Evolutionary conservation across 176 grass and related monocot genomes (phyloP).

Genomic region (Paspalum notatum): DNA sequence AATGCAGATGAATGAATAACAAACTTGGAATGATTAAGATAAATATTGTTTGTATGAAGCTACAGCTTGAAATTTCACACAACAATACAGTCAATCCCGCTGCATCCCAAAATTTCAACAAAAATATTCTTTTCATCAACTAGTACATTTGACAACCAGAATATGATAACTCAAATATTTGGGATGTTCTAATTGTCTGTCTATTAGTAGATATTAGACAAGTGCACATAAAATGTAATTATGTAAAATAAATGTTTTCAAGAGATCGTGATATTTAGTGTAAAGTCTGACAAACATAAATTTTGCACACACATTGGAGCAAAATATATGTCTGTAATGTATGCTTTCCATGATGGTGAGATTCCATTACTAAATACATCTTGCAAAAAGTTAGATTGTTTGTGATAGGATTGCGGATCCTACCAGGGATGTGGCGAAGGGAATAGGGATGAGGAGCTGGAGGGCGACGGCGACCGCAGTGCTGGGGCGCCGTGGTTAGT

Average conservation of each 20-base stretch:
- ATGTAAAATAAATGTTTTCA: background rate
- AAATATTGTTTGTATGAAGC: background rate
- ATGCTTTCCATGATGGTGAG: background rate
- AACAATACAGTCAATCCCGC: background rate
- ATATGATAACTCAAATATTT: slow-evolving; percentile 7
- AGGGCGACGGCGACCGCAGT: no score
- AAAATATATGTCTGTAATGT: background rate
- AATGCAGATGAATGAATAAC: slow-evolving; percentile 1
- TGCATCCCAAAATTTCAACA: background rate
- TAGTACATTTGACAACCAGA: background rate
- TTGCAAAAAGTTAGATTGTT: background rate
- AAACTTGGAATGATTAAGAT: background rate
- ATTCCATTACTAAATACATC: background rate
- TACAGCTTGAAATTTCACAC: background rate
- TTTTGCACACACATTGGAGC: background rate
- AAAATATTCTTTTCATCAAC: slow-evolving; percentile 9
- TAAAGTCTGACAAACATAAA: background rate
- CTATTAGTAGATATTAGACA: background rate
- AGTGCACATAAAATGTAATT: background rate
- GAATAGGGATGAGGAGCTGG: no score
- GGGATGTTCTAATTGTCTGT: background rate
- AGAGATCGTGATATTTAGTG: background rate
- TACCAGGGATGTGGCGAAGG: no score
- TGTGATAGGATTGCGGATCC: no score
- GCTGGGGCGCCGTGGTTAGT: no score